Evolutionary conservation across 2,329 filamentous ascomycete genomes (phyloP).

Genomic region (Aciculosporium take): DNA sequence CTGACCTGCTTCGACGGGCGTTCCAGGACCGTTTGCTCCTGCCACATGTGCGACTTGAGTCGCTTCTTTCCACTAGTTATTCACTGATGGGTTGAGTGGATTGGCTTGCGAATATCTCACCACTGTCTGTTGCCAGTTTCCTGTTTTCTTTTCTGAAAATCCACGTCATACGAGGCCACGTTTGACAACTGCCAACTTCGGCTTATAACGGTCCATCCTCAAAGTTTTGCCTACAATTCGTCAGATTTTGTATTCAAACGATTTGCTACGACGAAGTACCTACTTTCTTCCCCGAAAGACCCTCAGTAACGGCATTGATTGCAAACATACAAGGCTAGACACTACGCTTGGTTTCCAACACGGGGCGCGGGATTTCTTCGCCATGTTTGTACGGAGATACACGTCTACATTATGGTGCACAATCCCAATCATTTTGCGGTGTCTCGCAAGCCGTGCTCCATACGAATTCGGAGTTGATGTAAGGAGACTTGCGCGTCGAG

Average conservation of each 20-base stretch:
- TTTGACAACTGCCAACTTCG: background rate
- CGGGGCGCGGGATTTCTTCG: background rate
- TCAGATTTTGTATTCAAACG: background rate
- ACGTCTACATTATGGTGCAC: background rate
- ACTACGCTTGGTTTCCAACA: background rate
- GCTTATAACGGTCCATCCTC: background rate
- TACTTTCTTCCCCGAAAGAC: background rate
- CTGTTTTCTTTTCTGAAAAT: background rate
- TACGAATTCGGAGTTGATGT: slow-evolving; percentile 40
- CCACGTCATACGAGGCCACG: background rate
- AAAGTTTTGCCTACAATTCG: background rate
- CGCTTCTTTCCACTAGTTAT: slow-evolving; percentile 1
- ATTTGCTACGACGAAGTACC: too few relatives aligned
- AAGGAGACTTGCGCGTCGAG: slow-evolving; percentile 25
- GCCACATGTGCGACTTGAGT: slow-evolving; percentile 3
- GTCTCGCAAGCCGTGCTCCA: slow-evolving; percentile 9
- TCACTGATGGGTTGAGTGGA: background rate
- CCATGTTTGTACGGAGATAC: slow-evolving; percentile 3
- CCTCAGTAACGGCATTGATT: background rate
- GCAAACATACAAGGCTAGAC: background rate
- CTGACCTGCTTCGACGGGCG: background rate
- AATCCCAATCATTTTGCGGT: slow-evolving; percentile 3
- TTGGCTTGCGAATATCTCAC: background rate
- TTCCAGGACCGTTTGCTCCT: slow-evolving; percentile 2
- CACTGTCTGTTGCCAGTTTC: background rate